phyloP scores from a whole-genome alignment of 108 stramenopile species.

The Stephanodiscus minutulus region DNA sequence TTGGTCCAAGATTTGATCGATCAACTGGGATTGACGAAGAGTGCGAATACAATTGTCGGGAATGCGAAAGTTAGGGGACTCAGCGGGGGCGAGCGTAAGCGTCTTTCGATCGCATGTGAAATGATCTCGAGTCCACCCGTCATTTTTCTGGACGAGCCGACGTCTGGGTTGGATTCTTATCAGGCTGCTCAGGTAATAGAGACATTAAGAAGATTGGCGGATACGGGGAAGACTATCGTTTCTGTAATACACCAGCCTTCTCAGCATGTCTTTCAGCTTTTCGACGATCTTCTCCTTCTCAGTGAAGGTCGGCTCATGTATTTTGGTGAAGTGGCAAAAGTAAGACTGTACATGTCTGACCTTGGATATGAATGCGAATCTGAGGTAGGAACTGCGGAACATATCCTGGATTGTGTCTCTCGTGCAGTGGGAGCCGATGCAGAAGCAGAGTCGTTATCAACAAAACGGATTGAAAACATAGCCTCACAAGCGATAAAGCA shows the following conservation, averaged over 20 bases:
- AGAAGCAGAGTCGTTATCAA: constrained; percentile 38
- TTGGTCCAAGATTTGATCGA: constrained; percentile 69
- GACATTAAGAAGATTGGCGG: constrained; percentile 73
- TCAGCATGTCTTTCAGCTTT: constrained; percentile 76
- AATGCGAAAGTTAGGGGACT: constrained; percentile 80
- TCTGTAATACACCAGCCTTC: constrained; percentile 91
- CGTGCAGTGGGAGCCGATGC: constrained; percentile 54
- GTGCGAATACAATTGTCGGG: constrained; percentile 83
- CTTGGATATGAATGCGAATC: constrained; percentile 58
- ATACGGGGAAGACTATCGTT: constrained; percentile 79
- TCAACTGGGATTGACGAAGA: constrained; percentile 69
- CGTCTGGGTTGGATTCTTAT: constrained; percentile 77
- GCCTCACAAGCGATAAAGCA: constrained; percentile 48
- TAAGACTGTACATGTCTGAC: constrained; percentile 59
- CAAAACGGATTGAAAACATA: constrained; percentile 57
- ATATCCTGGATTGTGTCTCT: constrained; percentile 85
- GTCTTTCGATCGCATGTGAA: constrained; percentile 87
- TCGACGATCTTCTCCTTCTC: constrained; percentile 84
- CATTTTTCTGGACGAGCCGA: constrained; percentile 84
- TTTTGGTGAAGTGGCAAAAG: constrained; percentile 69
- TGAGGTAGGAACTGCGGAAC: constrained; percentile 76
- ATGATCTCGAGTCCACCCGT: constrained; percentile 79
- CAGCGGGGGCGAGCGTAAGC: constrained; percentile 86
- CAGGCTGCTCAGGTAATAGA: constrained; percentile 72
- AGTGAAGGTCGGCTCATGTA: constrained; percentile 88